A percentile compares a stretch with the other conserved stretches of the same genome.
Evolutionary conservation across 306 rosid genomes (phyloP).

Genomic region (Trifolium repens): DNA sequence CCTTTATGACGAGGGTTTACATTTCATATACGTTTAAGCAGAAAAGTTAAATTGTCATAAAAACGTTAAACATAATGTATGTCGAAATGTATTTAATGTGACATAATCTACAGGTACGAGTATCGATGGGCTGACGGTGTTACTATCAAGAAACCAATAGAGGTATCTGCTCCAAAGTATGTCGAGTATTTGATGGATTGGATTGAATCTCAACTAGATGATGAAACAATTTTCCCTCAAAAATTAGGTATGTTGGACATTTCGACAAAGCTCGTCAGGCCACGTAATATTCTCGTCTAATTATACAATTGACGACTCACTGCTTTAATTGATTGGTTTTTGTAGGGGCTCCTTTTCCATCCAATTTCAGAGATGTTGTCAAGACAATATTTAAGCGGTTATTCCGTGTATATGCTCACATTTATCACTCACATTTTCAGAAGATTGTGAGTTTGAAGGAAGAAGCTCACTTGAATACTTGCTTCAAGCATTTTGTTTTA

Average conservation of each 20-base stretch:
- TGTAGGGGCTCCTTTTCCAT: constrained; percentile 77
- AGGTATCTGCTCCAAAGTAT: constrained; percentile 92
- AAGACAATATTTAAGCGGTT: constrained; percentile 82
- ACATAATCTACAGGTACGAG: constrained; percentile 62
- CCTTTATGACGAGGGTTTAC: not conserved
- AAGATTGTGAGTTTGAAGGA: constrained; percentile 87
- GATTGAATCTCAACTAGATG: constrained; percentile 86
- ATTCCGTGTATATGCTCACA: constrained; percentile 91
- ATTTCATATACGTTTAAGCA: not conserved
- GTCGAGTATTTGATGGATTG: constrained; percentile 90
- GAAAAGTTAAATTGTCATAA: constrained; percentile 21
- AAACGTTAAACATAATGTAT: constrained; percentile 12
- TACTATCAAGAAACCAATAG: constrained; percentile 75
- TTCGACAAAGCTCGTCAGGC: not conserved
- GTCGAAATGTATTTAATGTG: constrained; percentile 26
- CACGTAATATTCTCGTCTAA: constrained; percentile 2
- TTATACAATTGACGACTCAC: not conserved
- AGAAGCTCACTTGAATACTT: constrained; percentile 92
- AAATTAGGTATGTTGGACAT: constrained; percentile 58
- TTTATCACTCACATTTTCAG: constrained; percentile 83
- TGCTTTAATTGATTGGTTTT: constrained; percentile 14
- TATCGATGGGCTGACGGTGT: constrained; percentile 95
- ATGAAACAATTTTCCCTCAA: constrained; percentile 85
- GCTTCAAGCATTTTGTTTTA: constrained; percentile 92
- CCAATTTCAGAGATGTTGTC: constrained; percentile 77